Percentiles rank a stretch among this genome's conserved stretches.
phyloP scores from a whole-genome alignment of 768 basidiomycete species.

The Phlegmacium glaucopus region DNA sequence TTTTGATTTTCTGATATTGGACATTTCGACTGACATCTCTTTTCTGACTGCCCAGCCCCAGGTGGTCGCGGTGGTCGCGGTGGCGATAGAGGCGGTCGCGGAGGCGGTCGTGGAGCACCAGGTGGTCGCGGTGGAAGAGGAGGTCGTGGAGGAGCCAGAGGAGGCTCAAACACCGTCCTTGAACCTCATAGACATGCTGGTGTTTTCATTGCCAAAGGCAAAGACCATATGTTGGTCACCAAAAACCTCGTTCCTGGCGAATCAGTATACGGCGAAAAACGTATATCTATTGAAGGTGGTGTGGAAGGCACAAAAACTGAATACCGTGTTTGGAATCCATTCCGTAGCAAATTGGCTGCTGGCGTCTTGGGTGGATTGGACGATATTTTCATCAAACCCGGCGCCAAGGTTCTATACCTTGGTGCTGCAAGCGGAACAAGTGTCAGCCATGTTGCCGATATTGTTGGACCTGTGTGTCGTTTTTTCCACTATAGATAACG shows the following conservation, averaged over 20 bases:
- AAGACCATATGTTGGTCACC: conserved; percentile 95
- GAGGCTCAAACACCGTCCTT: conserved; percentile 85
- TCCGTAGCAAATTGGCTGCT: conserved; percentile 94
- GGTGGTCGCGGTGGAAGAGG: conserved; percentile 39
- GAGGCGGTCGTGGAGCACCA: conserved; percentile 38
- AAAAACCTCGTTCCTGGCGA: conserved; percentile 98
- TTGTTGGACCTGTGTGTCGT: conserved; percentile 85
- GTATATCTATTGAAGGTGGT: conserved; percentile 80
- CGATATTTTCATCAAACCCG: conserved; percentile 87
- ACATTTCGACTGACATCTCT: conserved; percentile 4
- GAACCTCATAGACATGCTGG: conserved; percentile 95
- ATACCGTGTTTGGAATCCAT: conserved; percentile 99
- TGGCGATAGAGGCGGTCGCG: conserved; percentile 36
- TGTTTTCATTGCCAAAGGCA: conserved; percentile 96
- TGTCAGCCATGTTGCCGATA: conserved; percentile 98
- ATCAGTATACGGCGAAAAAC: conserved; percentile 97
- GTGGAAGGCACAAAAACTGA: conserved; percentile 85
- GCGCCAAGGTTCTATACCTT: conserved; percentile 94
- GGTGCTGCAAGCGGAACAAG: conserved; percentile 98
- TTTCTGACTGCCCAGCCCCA: conserved; percentile 13
- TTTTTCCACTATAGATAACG: conserved; percentile 1
- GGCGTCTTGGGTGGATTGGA: conserved; percentile 96
- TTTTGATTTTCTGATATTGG: conserved; percentile 7
- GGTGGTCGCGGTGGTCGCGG: conserved; percentile 24
- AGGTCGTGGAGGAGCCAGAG: conserved; percentile 69